Conservation (phyloP, 2,329 filamentous ascomycete genomes). For the Xylariaceae sp. region DNA sequence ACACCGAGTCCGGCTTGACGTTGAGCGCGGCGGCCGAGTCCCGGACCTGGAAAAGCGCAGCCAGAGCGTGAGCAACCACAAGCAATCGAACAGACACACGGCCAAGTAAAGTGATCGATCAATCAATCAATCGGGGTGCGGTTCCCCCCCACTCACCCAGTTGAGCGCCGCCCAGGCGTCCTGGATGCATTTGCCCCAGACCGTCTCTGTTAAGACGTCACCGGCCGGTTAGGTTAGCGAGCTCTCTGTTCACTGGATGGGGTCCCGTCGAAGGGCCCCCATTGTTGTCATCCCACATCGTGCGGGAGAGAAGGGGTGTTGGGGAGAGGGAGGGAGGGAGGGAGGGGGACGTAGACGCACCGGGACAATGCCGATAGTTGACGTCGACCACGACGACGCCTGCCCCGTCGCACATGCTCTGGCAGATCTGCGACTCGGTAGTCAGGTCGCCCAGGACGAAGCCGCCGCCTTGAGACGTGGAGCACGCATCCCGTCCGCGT, state of each 20-base stretch:
- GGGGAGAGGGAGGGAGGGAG: no score
- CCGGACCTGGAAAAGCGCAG: constrained; percentile 16
- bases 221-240: no score
- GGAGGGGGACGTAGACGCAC: no score
- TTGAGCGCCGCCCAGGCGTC: constrained; percentile 29
- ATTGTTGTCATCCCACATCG: no score
- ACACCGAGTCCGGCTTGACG: constrained; percentile 26
- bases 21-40: constrained; percentile 20
- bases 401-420: constrained; percentile 28
- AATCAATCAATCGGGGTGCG: no score
- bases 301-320: no score
- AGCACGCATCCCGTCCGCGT: no score
- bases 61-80: not conserved
- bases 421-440: constrained; percentile 26
- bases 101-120: no score
- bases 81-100: no score
- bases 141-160: constrained; percentile 31
- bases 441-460: constrained; percentile 29
- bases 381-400: constrained; percentile 31
- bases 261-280: no score
- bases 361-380: constrained; percentile 32
- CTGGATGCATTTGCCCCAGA: constrained; percentile 29
- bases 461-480: constrained; percentile 27
- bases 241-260: no score
- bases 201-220: constrained; percentile 16